A percentile compares a stretch with the other conserved stretches of the same genome.
Evolutionary conservation across 2,329 filamentous ascomycete species (phyloP).

Genomic region (Fusarium pseudocircinatum): DNA sequence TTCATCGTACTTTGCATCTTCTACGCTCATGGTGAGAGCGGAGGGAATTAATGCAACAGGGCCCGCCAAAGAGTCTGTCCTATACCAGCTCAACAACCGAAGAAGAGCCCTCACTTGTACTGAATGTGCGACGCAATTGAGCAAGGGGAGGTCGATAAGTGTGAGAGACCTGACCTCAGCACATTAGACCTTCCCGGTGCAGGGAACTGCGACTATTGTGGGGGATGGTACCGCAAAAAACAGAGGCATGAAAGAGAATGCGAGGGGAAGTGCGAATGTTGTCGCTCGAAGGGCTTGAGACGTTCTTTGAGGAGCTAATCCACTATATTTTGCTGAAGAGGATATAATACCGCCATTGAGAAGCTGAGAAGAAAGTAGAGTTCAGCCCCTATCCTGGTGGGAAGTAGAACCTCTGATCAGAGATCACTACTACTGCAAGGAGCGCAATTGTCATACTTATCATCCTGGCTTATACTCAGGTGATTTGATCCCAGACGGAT

Average conservation of each 20-base stretch:
- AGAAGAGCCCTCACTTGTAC: too few relatives aligned
- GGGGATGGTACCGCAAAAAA: too few relatives aligned
- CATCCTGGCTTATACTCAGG: not conserved
- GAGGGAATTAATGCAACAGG: not conserved
- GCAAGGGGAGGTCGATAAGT: too few relatives aligned
- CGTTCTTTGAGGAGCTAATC: not conserved
- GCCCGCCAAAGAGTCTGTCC: not conserved
- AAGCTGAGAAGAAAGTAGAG: not conserved
- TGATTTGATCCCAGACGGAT: too few relatives aligned
- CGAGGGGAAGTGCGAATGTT: too few relatives aligned
- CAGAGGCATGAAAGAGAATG: too few relatives aligned
- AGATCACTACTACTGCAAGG: not conserved
- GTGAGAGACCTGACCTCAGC: too few relatives aligned
- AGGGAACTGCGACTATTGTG: too few relatives aligned
- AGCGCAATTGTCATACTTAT: not conserved
- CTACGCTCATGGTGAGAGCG: fast-evolving
- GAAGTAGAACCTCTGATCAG: not conserved
- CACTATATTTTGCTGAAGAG: not conserved
- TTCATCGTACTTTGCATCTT: fast-evolving
- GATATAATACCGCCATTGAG: not conserved
- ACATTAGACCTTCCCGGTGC: too few relatives aligned
- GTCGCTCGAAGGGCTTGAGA: not conserved
- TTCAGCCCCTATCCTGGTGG: not conserved
- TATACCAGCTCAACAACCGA: not conserved
- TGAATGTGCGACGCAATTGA: too few relatives aligned